These are phyloP conservation scores for Cercospora beticola DNA, from an alignment of 2,329 filamentous ascomycete species.

Conservation along the genomic window DNA sequence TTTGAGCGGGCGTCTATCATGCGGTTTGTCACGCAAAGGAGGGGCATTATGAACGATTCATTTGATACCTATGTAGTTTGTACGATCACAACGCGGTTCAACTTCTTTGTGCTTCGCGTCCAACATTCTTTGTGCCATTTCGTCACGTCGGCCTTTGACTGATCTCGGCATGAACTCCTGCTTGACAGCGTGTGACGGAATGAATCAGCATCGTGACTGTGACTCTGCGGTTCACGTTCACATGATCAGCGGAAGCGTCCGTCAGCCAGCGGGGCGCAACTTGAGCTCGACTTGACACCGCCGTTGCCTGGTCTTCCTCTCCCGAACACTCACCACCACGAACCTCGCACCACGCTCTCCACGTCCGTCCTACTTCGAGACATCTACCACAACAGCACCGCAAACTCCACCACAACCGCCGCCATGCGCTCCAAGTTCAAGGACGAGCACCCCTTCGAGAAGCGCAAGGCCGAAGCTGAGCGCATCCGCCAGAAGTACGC, in stretches of 20 bases:
- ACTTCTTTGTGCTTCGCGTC: neutral
- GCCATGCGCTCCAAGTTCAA: conserved; percentile 99
- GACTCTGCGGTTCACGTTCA: neutral
- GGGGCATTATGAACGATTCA: conserved; percentile 6
- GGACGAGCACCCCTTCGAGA: conserved; percentile 99
- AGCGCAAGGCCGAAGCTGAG: conserved; percentile 99
- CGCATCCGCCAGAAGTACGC: conserved; percentile 98
- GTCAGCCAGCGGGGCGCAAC: neutral
- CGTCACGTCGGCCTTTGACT: neutral
- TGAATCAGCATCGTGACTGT: conserved; percentile 1
- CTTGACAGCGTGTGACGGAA: neutral
- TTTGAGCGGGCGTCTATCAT: conserved; percentile 16
- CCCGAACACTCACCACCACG: neutral
- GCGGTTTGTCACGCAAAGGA: neutral
- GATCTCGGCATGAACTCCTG: neutral
- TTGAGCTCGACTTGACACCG: conserved; percentile 1
- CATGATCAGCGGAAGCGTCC: conserved; percentile 1
- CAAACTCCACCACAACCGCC: conserved; percentile 38
- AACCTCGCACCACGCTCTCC: conserved; percentile 20
- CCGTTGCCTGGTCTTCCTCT: neutral
- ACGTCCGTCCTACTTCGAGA: neutral
- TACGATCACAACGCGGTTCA: neutral
- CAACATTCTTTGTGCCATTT: neutral
- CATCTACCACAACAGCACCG: conserved; percentile 9
- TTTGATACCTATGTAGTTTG: neutral